A percentile compares a stretch with the other conserved stretches of the same genome.
Conservation (phyloP, 1,284 basidiomycete species). For the Naganishia sp. region DNA sequence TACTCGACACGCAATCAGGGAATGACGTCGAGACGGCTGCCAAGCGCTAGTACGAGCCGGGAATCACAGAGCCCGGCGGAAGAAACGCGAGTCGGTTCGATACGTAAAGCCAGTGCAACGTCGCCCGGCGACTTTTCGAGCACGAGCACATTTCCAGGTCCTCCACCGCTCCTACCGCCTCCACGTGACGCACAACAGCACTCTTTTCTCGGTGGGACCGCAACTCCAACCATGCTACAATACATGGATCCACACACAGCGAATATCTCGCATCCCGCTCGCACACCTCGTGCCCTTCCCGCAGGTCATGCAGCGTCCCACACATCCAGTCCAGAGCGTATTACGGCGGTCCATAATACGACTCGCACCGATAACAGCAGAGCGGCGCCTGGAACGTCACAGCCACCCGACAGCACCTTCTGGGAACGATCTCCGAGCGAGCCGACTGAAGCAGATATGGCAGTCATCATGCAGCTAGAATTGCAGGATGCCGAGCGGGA, state of each 20-base stretch:
- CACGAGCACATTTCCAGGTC: conserved; percentile 12
- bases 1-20: conserved; percentile 14
- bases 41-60: conserved; percentile 30
- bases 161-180: conserved; percentile 9
- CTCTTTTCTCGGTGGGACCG: conserved; percentile 16
- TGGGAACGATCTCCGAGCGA: conserved; percentile 32
- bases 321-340: neutral
- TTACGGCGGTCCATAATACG: neutral
- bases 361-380: conserved; percentile 4
- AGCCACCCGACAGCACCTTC: neutral
- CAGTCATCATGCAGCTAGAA: conserved; percentile 43
- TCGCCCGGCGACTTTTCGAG: conserved; percentile 21
- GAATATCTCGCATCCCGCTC: neutral
- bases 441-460: conserved; percentile 35
- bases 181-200: neutral
- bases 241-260: conserved; percentile 6
- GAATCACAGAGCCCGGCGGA: conserved; percentile 32
- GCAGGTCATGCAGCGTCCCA: neutral
- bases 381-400: neutral
- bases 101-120: conserved; percentile 16
- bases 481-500: conserved; percentile 41
- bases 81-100: conserved; percentile 24
- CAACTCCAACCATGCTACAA: conserved; percentile 28
- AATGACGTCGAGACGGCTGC: conserved; percentile 17
- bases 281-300: conserved; percentile 1